Evolutionary conservation across 176 grass and related monocot species (phyloP).

Genomic region (Dendrocalamus sinicus): DNA sequence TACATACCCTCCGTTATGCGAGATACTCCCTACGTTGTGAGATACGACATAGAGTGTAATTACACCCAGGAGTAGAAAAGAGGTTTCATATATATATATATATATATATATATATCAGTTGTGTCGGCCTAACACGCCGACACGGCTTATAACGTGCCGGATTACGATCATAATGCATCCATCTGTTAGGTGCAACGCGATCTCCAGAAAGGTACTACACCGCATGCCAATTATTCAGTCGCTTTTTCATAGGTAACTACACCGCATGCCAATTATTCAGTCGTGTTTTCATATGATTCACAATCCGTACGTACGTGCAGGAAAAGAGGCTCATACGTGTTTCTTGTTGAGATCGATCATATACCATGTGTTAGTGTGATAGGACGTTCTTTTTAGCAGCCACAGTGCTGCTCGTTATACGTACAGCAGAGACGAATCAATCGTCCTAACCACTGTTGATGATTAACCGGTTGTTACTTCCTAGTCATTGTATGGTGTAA

Average conservation of each 20-base stretch:
- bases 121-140: neutral
- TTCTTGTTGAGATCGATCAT: neutral
- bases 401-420: neutral
- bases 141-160: neutral
- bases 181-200: neutral
- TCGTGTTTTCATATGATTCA: neutral
- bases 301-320: neutral
- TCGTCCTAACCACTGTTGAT: neutral
- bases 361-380: neutral
- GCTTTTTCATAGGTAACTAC: too few relatives aligned
- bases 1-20: too few relatives aligned
- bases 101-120: neutral
- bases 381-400: neutral
- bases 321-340: neutral
- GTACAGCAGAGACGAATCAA: too few relatives aligned
- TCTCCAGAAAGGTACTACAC: neutral
- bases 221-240: too few relatives aligned
- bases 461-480: neutral
- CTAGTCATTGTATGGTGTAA: neutral
- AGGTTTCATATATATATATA: too few relatives aligned
- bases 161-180: neutral
- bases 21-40: too few relatives aligned
- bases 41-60: too few relatives aligned
- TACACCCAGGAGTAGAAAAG: too few relatives aligned
- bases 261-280: neutral